Evolutionary conservation across 441 rosid species (phyloP).

Genomic region (Populus hybrid): DNA sequence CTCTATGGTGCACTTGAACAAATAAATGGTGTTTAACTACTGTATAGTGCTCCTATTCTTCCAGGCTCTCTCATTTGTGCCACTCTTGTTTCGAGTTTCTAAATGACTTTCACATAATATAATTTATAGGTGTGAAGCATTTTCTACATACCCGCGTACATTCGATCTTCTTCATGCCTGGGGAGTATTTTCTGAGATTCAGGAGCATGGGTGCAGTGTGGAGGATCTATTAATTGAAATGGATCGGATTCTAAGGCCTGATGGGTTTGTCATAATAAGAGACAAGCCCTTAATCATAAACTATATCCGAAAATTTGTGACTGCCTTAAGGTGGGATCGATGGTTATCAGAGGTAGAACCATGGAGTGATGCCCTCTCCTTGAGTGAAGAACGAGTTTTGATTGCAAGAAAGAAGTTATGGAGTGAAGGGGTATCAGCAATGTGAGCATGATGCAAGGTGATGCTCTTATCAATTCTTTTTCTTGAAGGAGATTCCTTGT

Average conservation of each 20-base stretch:
- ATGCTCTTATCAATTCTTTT: not conserved
- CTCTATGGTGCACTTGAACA: too few relatives aligned
- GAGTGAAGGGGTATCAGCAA: conserved; percentile 30
- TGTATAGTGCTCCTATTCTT: too few relatives aligned
- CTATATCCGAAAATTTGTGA: conserved; percentile 50
- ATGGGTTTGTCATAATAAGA: conserved; percentile 80
- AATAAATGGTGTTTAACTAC: too few relatives aligned
- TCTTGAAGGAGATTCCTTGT: not conserved
- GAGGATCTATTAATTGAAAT: conserved; percentile 90
- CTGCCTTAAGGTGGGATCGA: conserved; percentile 79
- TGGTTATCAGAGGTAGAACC: conserved; percentile 82
- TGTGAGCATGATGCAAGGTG: conserved; percentile 23
- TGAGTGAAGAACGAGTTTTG: conserved; percentile 65
- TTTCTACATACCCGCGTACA: conserved; percentile 91
- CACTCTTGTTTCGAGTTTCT: not conserved
- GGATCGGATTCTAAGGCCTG: conserved; percentile 87
- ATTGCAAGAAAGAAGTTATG: conserved; percentile 78
- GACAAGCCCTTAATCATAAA: conserved; percentile 63
- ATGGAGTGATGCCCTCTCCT: conserved; percentile 62
- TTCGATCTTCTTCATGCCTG: conserved; percentile 96
- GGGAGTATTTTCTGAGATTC: conserved; percentile 66
- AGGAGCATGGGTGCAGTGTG: conserved; percentile 54
- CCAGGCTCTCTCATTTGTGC: not conserved
- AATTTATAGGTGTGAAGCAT: conserved; percentile 82
- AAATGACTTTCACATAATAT: conserved; percentile 1